Base-by-base conservation (phyloP, 1,284 basidiomycete species). In the Tilletia indica region DNA sequence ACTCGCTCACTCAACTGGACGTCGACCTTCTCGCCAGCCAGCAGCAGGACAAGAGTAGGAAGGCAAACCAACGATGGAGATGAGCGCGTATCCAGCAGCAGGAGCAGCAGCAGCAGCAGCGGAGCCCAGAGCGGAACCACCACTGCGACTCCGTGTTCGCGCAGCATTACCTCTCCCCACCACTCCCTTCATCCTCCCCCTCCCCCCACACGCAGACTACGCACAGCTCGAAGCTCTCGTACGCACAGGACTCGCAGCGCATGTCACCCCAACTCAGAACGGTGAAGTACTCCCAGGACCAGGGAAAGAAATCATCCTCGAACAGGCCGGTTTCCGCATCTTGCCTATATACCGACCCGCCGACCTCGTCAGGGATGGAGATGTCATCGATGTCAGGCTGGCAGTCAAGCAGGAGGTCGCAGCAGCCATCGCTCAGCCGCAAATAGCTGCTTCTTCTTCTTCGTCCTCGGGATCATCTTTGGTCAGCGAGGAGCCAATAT, bases 121-220 rank as follows among this genome's bases (percentile, higher is more conserved):
- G 16, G 61, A 19, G 4, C 61, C 61, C 42, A 45, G 42, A 1
- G 9, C 38, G 14, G 31, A 39, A 16, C 34, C 61, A 4, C 36
- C 61, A 12, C 34, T 64, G 34, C 61, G 61, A 21, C 14, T 64
- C 19, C 61, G 61, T 14, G 14, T 64, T 19, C 61, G 61, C 31
- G 61, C 61, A 11, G 61, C 61, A 3, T 14, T 34, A 21, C 61
- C 61, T 9, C 36, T 64, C 19, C 61, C 61, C 12, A 64, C 61
- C 61, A 64, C 61, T 6, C 61, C 31, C 34, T 64, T 64, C 61
- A 64, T 64, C 61, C n/a, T 64, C 19, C 61, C 61, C 16, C 61
- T 64, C 19, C 61, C 61, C 3, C 61, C 34, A 16, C 9, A 21
- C 34, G 31, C 61, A 11, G 61, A 64, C 61, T 64, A 64, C 36